Conservation (phyloP, 768 basidiomycete species). For the Flagelloscypha sp. region DNA sequence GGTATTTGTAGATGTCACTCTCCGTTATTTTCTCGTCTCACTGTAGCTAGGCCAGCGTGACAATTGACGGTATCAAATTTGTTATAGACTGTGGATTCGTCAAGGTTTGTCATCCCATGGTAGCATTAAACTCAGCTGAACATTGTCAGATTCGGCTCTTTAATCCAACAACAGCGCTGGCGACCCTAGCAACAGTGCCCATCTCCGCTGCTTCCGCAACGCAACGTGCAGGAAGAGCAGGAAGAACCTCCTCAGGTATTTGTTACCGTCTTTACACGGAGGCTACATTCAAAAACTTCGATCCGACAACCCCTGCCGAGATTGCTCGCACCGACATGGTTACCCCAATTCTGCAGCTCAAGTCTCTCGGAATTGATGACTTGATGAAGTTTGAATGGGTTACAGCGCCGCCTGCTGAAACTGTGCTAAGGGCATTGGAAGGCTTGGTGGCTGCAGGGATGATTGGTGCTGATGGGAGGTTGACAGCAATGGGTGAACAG, state of each 20-base stretch:
- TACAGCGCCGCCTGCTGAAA: slow-evolving; percentile 78
- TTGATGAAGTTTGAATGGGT: slow-evolving; percentile 96
- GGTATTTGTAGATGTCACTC: slow-evolving; percentile 29
- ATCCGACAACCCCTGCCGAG: slow-evolving; percentile 75
- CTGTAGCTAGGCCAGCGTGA: slow-evolving; percentile 95
- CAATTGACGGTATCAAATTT: slow-evolving; percentile 91
- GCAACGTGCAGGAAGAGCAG: slow-evolving; percentile 91
- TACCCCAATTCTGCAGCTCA: slow-evolving; percentile 86
- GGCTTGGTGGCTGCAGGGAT: slow-evolving; percentile 74
- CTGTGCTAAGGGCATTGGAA: slow-evolving; percentile 79
- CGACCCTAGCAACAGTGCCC: slow-evolving; percentile 76
- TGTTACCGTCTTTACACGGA: slow-evolving; percentile 88
- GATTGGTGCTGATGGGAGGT: slow-evolving; percentile 71
- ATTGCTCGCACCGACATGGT: slow-evolving; percentile 87
- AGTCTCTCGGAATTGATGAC: slow-evolving; percentile 91
- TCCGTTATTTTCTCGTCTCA: background rate
- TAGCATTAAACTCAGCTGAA: background rate
- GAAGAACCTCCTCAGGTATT: slow-evolving; percentile 84
- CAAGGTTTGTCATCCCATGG: slow-evolving; percentile 47
- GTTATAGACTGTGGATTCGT: slow-evolving; percentile 94
- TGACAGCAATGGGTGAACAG: slow-evolving; percentile 71
- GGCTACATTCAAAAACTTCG: slow-evolving; percentile 49
- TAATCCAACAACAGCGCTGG: slow-evolving; percentile 79
- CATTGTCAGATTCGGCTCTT: slow-evolving; percentile 71
- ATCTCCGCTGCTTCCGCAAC: slow-evolving; percentile 84